A percentile compares a stretch with the other conserved stretches of the same genome.
phyloP scores from a whole-genome alignment of 345 rosid species.

The Syzygium grande region DNA sequence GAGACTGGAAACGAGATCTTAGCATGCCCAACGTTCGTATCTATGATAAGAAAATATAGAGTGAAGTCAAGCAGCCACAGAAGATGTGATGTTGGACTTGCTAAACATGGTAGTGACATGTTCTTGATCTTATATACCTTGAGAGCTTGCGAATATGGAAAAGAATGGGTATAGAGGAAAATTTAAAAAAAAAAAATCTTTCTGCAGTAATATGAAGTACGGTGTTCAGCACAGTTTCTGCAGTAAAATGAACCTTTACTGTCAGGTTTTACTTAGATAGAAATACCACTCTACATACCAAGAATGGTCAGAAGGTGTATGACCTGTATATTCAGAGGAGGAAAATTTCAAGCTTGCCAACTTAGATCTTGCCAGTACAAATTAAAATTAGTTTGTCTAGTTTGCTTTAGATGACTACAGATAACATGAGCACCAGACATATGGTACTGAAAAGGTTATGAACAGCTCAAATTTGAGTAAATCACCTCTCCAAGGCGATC shows the following conservation, averaged over 20 bases:
- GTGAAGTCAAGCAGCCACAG: not conserved
- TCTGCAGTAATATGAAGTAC: not conserved
- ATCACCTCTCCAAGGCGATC: slow-evolving; percentile 96
- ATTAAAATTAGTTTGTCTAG: not conserved
- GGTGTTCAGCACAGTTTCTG: not conserved
- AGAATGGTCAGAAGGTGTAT: not conserved
- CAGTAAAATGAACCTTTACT: not conserved
- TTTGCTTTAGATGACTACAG: not conserved
- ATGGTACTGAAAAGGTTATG: not conserved
- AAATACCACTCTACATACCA: not conserved
- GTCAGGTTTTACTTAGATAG: not conserved
- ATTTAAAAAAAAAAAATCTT: not conserved
- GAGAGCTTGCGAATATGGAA: not conserved
- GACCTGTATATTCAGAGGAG: not conserved
- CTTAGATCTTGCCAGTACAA: not conserved
- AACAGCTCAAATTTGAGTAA: slow-evolving; percentile 1
- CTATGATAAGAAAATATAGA: slow-evolving; percentile 19
- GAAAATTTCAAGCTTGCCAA: not conserved
- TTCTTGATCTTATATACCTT: not conserved
- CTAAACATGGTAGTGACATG: not conserved
- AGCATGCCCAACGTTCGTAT: slow-evolving; percentile 95
- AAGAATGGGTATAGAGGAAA: not conserved
- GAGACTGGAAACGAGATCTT: slow-evolving; percentile 87
- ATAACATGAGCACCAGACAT: not conserved
- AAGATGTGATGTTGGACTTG: not conserved